Evolutionary conservation across 2,329 filamentous ascomycete species (phyloP).

Genomic region (Fusarium papillatum): DNA sequence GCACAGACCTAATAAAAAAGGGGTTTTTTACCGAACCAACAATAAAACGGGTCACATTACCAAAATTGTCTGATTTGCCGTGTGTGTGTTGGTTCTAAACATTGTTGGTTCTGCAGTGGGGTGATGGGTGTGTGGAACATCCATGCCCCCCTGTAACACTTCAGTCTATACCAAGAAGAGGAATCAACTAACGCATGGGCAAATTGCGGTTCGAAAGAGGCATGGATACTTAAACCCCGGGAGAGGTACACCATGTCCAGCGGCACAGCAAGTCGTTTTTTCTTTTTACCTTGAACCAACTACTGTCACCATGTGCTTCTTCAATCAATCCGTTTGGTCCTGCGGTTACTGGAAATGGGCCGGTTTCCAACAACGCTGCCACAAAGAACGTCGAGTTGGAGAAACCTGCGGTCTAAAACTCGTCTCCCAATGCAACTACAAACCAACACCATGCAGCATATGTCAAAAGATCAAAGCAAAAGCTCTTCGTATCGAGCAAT

Average conservation of each 20-base stretch:
- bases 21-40: neutral
- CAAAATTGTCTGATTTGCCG: neutral
- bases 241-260: neutral
- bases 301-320: neutral
- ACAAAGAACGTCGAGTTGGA: neutral
- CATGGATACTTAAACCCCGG: neutral
- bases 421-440: neutral
- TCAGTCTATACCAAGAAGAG: neutral
- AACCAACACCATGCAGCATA: neutral
- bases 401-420: neutral
- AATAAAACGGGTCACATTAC: neutral
- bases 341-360: neutral
- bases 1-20: neutral
- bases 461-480: neutral
- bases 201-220: neutral
- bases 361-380: neutral
- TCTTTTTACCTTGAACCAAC: neutral
- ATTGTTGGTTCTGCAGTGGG: neutral
- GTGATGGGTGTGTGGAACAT: neutral
- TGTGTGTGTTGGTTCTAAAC: neutral
- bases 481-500: neutral
- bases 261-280: neutral
- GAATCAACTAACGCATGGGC: neutral
- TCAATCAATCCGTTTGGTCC: neutral
- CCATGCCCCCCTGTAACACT: neutral